Percentiles rank a stretch among this genome's conserved stretches.
Evolutionary conservation across 441 rosid genomes (phyloP).

Genomic region (Croton setiger): DNA sequence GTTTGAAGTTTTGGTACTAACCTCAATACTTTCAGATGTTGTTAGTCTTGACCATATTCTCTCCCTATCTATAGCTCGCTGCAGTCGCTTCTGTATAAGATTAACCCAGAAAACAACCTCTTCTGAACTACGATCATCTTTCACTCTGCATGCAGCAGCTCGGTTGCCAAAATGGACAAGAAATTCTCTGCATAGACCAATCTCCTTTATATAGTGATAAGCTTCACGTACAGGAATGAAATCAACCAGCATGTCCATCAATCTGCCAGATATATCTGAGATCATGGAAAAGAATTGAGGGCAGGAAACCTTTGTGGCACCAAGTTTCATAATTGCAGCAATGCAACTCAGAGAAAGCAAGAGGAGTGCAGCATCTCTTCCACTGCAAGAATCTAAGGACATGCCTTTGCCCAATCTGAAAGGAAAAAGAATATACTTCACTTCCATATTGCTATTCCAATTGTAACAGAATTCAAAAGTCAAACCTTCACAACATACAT

Average conservation of each 20-base stretch:
- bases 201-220: constrained; percentile 59
- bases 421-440: constrained; percentile 26
- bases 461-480: constrained; percentile 12
- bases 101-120: constrained; percentile 95
- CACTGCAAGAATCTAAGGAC: constrained; percentile 44
- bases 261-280: constrained; percentile 76
- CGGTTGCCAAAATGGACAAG: constrained; percentile 95
- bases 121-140: constrained; percentile 62
- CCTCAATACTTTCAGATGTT: constrained; percentile 98
- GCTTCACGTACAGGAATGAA: constrained; percentile 66
- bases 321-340: constrained; percentile 88
- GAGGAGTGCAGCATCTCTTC: constrained; percentile 70
- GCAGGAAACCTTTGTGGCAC: constrained; percentile 82
- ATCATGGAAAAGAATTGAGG: constrained; percentile 59
- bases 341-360: constrained; percentile 79
- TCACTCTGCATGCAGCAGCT: constrained; percentile 76
- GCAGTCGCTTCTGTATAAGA: constrained; percentile 86
- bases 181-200: constrained; percentile 84
- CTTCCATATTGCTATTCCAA: constrained; percentile 20
- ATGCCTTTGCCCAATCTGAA: constrained; percentile 55
- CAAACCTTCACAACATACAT: constrained; percentile 44
- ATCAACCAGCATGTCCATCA: constrained; percentile 91
- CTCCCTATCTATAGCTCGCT: constrained; percentile 88
- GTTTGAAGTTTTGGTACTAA: constrained; percentile 28
- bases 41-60: constrained; percentile 95